Evolutionary conservation across 2,329 filamentous ascomycete species (phyloP).

Genomic region (Furcasterigmium sp.): DNA sequence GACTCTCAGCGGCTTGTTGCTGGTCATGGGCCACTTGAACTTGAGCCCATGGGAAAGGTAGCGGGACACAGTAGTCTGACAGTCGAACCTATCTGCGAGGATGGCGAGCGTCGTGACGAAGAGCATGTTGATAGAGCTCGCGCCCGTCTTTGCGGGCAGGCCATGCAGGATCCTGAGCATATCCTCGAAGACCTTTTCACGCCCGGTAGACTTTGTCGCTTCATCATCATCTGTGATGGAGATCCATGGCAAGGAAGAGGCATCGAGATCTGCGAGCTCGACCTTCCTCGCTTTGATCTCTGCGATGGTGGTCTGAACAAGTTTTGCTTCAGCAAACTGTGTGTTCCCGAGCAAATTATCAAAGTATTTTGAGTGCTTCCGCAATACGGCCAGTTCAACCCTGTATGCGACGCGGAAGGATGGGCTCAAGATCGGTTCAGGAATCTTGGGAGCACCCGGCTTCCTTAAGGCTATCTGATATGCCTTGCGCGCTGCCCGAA

Average conservation of each 20-base stretch:
- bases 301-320: conserved; percentile 46
- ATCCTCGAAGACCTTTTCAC: conserved; percentile 60
- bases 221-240: conserved; percentile 63
- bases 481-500: conserved; percentile 39
- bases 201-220: conserved; percentile 54
- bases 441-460: conserved; percentile 15
- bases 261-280: conserved; percentile 41
- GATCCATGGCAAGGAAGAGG: conserved; percentile 55
- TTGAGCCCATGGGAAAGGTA: conserved; percentile 45
- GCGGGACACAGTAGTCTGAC: conserved; percentile 46
- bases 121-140: conserved; percentile 40
- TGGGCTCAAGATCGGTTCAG: conserved; percentile 27
- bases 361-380: conserved; percentile 64
- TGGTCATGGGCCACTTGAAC: conserved; percentile 50
- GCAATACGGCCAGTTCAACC: conserved; percentile 52
- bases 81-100: conserved; percentile 70
- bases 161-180: conserved; percentile 63
- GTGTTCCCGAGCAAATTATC: conserved; percentile 58
- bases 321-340: conserved; percentile 57
- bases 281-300: conserved; percentile 41
- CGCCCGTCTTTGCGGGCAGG: conserved; percentile 28
- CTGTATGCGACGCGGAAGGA: conserved; percentile 47
- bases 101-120: conserved; percentile 65
- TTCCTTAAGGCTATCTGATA: conserved; percentile 23
- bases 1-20: conserved; percentile 27